phyloP scores from a whole-genome alignment of 768 basidiomycete species.

The Mycena vitilis region DNA sequence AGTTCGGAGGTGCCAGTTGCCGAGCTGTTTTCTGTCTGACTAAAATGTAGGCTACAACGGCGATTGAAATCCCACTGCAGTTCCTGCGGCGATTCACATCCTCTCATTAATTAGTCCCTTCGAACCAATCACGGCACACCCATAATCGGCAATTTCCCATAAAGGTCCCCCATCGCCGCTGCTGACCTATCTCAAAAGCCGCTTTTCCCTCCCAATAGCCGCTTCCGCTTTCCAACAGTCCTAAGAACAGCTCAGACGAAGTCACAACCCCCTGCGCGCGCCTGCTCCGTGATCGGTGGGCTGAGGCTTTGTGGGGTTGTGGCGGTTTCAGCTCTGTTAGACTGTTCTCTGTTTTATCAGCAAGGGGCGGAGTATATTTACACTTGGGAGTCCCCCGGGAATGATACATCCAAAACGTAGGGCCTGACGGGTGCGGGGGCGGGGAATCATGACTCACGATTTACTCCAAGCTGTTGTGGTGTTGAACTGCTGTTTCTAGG shows the following conservation, averaged over 20 bases:
- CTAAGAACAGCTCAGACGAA: background rate
- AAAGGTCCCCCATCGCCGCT: background rate
- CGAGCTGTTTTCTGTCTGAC: too few relatives aligned
- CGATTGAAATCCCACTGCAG: too few relatives aligned
- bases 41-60: too few relatives aligned
- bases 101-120: too few relatives aligned
- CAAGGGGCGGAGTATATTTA: background rate
- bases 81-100: too few relatives aligned
- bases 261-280: background rate
- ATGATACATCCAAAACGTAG: too few relatives aligned
- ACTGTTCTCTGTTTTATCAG: background rate
- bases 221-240: too few relatives aligned
- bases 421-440: background rate
- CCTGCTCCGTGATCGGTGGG: background rate
- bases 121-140: background rate
- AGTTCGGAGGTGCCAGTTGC: too few relatives aligned
- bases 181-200: background rate
- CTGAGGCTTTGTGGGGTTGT: too few relatives aligned
- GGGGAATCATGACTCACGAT: slow-evolving; percentile 2
- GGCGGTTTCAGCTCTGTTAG: background rate
- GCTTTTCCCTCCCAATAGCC: background rate
- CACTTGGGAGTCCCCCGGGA: background rate
- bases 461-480: too few relatives aligned
- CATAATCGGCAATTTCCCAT: background rate
- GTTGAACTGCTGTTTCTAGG: background rate